These are phyloP conservation scores for Triticum monococcum DNA, from an alignment of 176 grass and related monocot genomes.

Conservation along the genomic window DNA sequence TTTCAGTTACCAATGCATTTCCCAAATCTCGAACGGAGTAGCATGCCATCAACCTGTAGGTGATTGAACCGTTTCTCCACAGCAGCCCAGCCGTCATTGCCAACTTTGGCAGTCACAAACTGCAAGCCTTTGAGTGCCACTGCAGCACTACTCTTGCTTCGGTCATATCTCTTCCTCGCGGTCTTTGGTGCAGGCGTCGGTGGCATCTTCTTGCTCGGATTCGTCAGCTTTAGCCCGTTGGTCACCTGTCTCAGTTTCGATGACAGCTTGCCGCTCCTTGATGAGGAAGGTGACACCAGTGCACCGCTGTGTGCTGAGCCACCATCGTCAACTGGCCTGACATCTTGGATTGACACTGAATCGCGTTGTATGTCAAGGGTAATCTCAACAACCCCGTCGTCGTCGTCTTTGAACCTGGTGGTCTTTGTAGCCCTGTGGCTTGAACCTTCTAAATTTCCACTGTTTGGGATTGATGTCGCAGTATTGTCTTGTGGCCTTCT, in stretches of 20 bases:
- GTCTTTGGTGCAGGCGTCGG: neutral
- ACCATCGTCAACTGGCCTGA: conserved; percentile 37
- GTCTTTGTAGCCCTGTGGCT: conserved; percentile 41
- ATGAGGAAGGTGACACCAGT: conserved; percentile 13
- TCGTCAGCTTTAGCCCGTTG: conserved; percentile 41
- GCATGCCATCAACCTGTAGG: conserved; percentile 70
- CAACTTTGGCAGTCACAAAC: conserved; percentile 73
- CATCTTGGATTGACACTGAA: conserved; percentile 60
- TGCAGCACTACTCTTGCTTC: conserved; percentile 69
- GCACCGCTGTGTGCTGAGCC: no score
- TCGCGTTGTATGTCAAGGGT: conserved; percentile 71
- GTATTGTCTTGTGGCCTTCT: neutral
- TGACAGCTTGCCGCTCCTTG: conserved; percentile 23
- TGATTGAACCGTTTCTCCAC: conserved; percentile 70
- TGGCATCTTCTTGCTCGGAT: conserved; percentile 30
- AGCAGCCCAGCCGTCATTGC: conserved; percentile 57
- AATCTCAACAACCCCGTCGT: conserved; percentile 66
- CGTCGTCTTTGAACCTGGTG: conserved; percentile 72
- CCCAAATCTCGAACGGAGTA: conserved; percentile 78
- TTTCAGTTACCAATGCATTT: conserved; percentile 76
- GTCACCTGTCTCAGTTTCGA: no score
- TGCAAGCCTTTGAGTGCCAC: conserved; percentile 73
- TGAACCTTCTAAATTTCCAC: conserved; percentile 54
- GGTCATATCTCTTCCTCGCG: conserved; percentile 44
- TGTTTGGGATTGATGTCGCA: conserved; percentile 47